Percentiles rank a stretch among this genome's conserved stretches.
Conservation (phyloP, 176 grass and related monocot species). For the Elymus sibiricus region DNA sequence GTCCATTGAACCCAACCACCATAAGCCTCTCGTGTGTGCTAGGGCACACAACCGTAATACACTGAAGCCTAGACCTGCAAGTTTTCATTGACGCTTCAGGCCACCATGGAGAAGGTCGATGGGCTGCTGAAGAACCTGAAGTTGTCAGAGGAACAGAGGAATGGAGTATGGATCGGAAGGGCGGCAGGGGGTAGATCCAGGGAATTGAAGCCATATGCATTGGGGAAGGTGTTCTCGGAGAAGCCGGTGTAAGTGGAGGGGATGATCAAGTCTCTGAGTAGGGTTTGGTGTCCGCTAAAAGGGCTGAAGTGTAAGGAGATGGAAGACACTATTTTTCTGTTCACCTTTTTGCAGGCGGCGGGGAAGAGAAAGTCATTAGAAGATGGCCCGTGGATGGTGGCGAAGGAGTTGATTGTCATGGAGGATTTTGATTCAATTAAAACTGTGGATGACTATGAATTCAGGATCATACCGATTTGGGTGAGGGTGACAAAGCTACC, state of each 20-base stretch:
- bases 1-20: too few relatives aligned
- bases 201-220: background rate
- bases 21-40: too few relatives aligned
- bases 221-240: background rate
- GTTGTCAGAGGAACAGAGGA: background rate
- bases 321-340: background rate
- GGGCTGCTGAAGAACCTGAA: background rate
- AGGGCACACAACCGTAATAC: too few relatives aligned
- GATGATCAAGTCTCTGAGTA: background rate
- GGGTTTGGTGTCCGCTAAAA: background rate
- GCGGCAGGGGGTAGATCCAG: fast-evolving
- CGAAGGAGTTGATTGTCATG: background rate
- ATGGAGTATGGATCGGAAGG: background rate
- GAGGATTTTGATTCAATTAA: background rate
- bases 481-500: background rate
- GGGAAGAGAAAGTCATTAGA: background rate
- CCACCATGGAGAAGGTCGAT: background rate
- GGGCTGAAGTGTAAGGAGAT: background rate
- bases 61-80: too few relatives aligned
- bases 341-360: background rate
- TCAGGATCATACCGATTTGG: background rate
- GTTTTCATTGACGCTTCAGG: too few relatives aligned
- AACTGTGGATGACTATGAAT: background rate
- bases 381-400: background rate
- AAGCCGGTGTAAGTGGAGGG: background rate